These are phyloP conservation scores for Fomitopsis palustris DNA, from an alignment of 1,284 basidiomycete genomes.

Conservation along the genomic window DNA sequence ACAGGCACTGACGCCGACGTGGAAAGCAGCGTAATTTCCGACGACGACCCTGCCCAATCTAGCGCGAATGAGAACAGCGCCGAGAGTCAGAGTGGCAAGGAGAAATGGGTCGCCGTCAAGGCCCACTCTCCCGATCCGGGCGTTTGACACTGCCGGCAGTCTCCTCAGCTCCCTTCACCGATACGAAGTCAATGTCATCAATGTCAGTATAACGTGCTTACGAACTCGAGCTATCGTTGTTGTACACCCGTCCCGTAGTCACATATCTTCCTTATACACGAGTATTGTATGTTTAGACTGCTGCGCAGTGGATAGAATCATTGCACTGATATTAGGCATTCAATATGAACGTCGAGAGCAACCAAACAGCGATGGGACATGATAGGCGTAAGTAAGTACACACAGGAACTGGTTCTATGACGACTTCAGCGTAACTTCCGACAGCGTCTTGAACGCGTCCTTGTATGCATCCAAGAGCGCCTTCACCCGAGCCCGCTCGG, in stretches of 20 bases:
- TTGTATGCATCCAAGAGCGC: conserved; percentile 94
- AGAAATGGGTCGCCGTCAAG: conserved; percentile 74
- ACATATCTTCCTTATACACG: background rate
- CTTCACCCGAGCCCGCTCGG: conserved; percentile 92
- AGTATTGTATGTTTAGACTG: background rate
- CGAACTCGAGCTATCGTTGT: background rate
- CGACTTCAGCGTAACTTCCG: conserved; percentile 73
- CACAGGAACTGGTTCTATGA: conserved; percentile 32
- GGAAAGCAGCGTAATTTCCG: conserved; percentile 71
- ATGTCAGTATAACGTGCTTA: background rate
- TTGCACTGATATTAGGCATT: background rate
- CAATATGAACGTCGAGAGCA: background rate
- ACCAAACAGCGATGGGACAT: background rate
- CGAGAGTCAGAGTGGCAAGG: conserved; percentile 38
- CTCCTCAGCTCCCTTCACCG: background rate
- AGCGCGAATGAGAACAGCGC: conserved; percentile 20
- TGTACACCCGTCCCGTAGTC: background rate
- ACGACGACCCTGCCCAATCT: conserved; percentile 39
- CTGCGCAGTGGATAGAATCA: background rate
- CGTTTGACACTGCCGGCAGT: conserved; percentile 1
- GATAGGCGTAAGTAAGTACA: background rate
- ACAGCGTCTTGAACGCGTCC: conserved; percentile 90
- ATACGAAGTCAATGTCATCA: background rate
- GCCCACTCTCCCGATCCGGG: conserved; percentile 22
- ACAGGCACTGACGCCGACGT: conserved; percentile 61